A percentile compares a stretch with the other conserved stretches of the same genome.
These are phyloP conservation scores for Acanthamoeba royreba DNA, from an alignment of 208 protist species.

Conservation along the genomic window DNA sequence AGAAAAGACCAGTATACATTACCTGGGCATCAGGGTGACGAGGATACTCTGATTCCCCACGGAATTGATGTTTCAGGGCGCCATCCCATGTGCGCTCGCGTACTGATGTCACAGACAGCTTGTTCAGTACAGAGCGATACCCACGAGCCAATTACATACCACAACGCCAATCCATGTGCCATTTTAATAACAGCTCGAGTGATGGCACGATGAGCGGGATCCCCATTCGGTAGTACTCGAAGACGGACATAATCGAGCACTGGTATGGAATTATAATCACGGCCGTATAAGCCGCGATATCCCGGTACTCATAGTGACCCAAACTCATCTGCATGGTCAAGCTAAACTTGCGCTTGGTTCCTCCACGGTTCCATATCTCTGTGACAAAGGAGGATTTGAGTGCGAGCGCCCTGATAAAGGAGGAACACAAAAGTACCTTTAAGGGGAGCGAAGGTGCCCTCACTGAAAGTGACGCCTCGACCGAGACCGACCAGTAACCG, in stretches of 20 bases:
- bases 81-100: background rate
- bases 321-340: background rate
- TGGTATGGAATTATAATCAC: slow-evolving; percentile 58
- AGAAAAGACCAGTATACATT: background rate
- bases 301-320: background rate
- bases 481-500: background rate
- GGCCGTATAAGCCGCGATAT: background rate
- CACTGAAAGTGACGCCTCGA: background rate
- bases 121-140: too few species aligned
- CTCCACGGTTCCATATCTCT: background rate
- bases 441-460: background rate
- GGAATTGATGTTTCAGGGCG: background rate
- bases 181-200: slow-evolving; percentile 46
- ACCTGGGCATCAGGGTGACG: background rate
- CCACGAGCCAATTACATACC: too few species aligned
- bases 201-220: slow-evolving; percentile 57
- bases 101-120: background rate
- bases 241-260: slow-evolving; percentile 61
- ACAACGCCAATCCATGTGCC: background rate
- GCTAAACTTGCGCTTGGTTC: background rate
- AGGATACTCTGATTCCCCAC: background rate
- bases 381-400: background rate
- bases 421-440: background rate
- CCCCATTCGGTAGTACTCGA: slow-evolving; percentile 58
- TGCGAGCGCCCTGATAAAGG: background rate